Percentiles rank a stretch among this genome's conserved stretches.
Evolutionary conservation across 1,139 yeast genomes (phyloP).

Genomic region (Yamadazyma taylorii): DNA sequence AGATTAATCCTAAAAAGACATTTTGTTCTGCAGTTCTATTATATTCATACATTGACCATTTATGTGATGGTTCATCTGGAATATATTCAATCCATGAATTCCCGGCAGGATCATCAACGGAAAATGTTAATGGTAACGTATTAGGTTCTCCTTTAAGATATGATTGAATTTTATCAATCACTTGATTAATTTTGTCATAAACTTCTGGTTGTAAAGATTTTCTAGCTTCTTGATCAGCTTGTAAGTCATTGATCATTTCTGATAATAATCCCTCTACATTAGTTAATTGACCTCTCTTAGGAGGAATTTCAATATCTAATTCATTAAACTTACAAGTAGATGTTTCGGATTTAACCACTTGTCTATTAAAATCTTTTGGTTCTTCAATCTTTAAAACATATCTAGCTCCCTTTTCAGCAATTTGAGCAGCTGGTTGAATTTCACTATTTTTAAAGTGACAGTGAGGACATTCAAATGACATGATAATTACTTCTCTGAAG

Average conservation of each 20-base stretch:
- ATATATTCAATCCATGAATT: constrained; percentile 93
- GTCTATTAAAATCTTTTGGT: constrained; percentile 80
- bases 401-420: constrained; percentile 83
- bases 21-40: constrained; percentile 87
- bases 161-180: constrained; percentile 58
- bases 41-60: constrained; percentile 87
- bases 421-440: constrained; percentile 88
- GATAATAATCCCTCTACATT: constrained; percentile 85
- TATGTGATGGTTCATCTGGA: constrained; percentile 87
- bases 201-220: constrained; percentile 70
- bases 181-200: constrained; percentile 70
- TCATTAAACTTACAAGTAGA: constrained; percentile 82
- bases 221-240: constrained; percentile 79
- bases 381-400: constrained; percentile 70
- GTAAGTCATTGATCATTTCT: constrained; percentile 84
- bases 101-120: constrained; percentile 93
- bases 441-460: constrained; percentile 91
- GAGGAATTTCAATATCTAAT: constrained; percentile 91
- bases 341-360: constrained; percentile 87
- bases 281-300: constrained; percentile 90
- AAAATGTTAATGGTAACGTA: constrained; percentile 74
- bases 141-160: constrained; percentile 65
- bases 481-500: constrained; percentile 86
- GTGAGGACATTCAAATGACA: constrained; percentile 96
- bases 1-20: constrained; percentile 79